Conservation (phyloP, 176 grass and related monocot genomes). For the Tillandsia fasciculata region DNA sequence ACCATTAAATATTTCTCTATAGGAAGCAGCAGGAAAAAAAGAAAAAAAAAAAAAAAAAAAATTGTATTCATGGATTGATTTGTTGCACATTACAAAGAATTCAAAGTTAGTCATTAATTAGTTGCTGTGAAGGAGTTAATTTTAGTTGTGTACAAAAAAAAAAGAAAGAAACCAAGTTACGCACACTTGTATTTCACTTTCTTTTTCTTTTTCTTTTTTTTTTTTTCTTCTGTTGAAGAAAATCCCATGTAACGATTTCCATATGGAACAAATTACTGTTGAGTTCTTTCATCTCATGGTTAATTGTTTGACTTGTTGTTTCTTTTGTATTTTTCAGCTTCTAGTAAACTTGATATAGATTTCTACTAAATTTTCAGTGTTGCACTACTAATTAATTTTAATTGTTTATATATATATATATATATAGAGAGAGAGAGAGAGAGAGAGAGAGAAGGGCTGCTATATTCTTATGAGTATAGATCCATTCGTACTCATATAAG, state of each 20-base stretch:
- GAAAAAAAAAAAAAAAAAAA: background rate
- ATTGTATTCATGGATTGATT: conserved; percentile 17
- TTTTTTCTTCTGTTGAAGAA: background rate
- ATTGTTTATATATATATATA: too few species aligned
- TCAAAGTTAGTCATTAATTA: conserved; percentile 28
- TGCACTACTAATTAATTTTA: too few species aligned
- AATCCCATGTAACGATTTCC: conserved; percentile 26
- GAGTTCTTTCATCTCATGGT: background rate
- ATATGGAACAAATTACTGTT: conserved; percentile 21
- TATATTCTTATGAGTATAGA: too few species aligned
- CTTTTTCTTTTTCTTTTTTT: conserved; percentile 23
- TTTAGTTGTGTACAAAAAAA: conserved; percentile 38
- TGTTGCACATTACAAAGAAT: conserved; percentile 19
- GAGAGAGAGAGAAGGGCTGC: too few species aligned
- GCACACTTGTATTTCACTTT: conserved; percentile 24
- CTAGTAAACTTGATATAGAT: background rate
- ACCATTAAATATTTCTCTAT: conserved; percentile 7
- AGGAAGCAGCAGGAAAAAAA: conserved; percentile 9
- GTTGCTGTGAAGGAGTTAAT: conserved; percentile 5
- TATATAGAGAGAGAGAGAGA: too few species aligned
- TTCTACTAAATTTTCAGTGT: too few species aligned
- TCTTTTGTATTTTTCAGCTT: background rate
- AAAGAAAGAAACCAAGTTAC: conserved; percentile 18
- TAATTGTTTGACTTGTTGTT: background rate
- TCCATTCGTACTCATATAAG: too few species aligned